Conservation (phyloP, 139 green algal genomes). For the Chlamydomonas sp. region DNA sequence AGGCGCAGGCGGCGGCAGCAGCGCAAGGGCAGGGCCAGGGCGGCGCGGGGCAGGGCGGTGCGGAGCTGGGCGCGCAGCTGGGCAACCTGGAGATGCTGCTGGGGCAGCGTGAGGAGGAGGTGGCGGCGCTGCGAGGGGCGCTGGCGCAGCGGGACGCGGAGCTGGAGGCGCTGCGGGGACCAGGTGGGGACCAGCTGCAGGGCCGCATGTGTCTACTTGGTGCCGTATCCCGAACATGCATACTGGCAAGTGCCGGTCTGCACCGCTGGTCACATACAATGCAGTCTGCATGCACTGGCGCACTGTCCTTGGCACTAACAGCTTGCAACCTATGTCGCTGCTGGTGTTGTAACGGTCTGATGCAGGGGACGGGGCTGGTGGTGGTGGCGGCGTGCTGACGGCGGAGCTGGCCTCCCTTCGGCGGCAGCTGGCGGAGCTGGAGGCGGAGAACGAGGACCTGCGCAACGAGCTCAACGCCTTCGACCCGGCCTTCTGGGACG, state of each 20-base stretch:
- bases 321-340: no score
- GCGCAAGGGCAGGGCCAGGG: neutral
- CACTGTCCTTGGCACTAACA: no score
- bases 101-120: slow-evolving; percentile 45
- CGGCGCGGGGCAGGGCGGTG: neutral
- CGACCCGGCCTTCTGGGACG: slow-evolving; percentile 83
- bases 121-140: slow-evolving; percentile 49
- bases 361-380: neutral
- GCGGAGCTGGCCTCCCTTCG: slow-evolving; percentile 45
- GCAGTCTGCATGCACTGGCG: no score
- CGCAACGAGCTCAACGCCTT: slow-evolving; percentile 80
- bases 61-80: slow-evolving; percentile 31
- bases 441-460: slow-evolving; percentile 79
- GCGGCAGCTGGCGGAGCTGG: slow-evolving; percentile 58
- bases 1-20: neutral
- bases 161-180: slow-evolving; percentile 30
- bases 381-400: neutral
- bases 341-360: neutral
- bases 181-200: neutral
- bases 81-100: slow-evolving; percentile 49
- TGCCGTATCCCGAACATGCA: no score
- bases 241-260: no score
- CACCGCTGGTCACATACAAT: no score
- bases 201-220: no score
- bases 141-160: slow-evolving; percentile 57